Conservation (phyloP, 176 grass and related monocot species). For the Guadua angustifolia region DNA sequence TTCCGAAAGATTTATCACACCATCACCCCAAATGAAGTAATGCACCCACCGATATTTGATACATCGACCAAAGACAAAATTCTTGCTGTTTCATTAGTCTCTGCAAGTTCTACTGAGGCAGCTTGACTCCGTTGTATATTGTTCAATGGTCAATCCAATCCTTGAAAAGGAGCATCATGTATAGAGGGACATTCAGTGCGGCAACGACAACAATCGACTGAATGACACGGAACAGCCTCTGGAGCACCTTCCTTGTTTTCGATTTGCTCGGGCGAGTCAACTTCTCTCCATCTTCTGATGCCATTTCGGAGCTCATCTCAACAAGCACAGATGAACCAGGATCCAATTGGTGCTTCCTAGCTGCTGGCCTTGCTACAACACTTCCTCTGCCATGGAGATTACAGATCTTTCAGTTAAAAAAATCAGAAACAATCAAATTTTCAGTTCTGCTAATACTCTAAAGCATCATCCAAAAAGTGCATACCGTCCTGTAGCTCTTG, state of each 20-base stretch:
- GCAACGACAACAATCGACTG: conserved; percentile 72
- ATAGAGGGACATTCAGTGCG: conserved; percentile 79
- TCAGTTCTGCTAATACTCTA: too few relatives aligned
- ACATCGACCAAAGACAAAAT: too few relatives aligned
- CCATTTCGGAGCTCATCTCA: conserved; percentile 62
- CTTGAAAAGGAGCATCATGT: conserved; percentile 99
- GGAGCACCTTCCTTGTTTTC: conserved; percentile 59
- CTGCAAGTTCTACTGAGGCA: too few relatives aligned
- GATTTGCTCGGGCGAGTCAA: conserved; percentile 55
- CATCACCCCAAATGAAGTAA: too few relatives aligned
- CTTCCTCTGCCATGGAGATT: conserved; percentile 57
- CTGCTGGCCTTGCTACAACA: conserved; percentile 71
- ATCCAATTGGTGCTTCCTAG: conserved; percentile 65
- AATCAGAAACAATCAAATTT: too few relatives aligned
- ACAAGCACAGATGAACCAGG: conserved; percentile 60
- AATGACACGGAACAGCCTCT: conserved; percentile 77
- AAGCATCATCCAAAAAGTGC: too few relatives aligned
- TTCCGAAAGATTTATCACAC: too few relatives aligned
- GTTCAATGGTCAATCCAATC: conserved; percentile 84
- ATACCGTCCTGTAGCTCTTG: too few relatives aligned
- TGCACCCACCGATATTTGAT: too few relatives aligned
- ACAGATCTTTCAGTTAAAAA: conserved; percentile 5
- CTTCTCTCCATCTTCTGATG: conserved; percentile 61
- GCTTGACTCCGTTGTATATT: too few relatives aligned
- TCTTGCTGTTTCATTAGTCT: too few relatives aligned